These are phyloP conservation scores for Tricholoma saponaceum DNA, from an alignment of 768 basidiomycete genomes.

Conservation along the genomic window DNA sequence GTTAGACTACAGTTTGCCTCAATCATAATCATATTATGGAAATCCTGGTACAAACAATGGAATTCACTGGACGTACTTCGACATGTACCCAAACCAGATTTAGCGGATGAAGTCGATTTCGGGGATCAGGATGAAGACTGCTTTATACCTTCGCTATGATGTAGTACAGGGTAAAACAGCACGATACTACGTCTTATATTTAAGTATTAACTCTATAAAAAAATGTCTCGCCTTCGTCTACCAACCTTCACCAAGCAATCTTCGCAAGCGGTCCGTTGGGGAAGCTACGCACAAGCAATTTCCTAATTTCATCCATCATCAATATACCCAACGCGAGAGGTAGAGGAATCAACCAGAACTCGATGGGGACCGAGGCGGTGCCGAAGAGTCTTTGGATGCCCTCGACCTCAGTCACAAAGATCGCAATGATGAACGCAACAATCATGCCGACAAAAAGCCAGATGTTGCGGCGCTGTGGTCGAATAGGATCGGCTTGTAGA, in stretches of 20 bases:
- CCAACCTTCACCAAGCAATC: conserved; percentile 17
- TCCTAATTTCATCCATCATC: conserved; percentile 37
- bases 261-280: conserved; percentile 6
- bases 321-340: conserved; percentile 36
- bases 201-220: no score
- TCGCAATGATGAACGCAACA: conserved; percentile 26
- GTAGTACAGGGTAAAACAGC: no score
- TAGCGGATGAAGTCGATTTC: no score
- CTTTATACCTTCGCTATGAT: no score
- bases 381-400: conserved; percentile 38
- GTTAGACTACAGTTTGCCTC: no score
- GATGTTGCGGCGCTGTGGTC: conserved; percentile 42
- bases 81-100: no score
- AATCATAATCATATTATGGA: no score
- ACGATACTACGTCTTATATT: no score
- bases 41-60: no score
- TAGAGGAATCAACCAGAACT: conserved; percentile 46
- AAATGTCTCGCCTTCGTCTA: no score
- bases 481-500: conserved; percentile 36
- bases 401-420: conserved; percentile 38
- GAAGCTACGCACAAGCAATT: conserved; percentile 29
- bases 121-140: no score
- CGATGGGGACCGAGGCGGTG: conserved; percentile 38
- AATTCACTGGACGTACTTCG: no score
- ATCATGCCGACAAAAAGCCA: conserved; percentile 20